These are phyloP conservation scores for Bipolaris sorokiniana DNA, from an alignment of 2,329 filamentous ascomycete genomes.

Conservation along the genomic window DNA sequence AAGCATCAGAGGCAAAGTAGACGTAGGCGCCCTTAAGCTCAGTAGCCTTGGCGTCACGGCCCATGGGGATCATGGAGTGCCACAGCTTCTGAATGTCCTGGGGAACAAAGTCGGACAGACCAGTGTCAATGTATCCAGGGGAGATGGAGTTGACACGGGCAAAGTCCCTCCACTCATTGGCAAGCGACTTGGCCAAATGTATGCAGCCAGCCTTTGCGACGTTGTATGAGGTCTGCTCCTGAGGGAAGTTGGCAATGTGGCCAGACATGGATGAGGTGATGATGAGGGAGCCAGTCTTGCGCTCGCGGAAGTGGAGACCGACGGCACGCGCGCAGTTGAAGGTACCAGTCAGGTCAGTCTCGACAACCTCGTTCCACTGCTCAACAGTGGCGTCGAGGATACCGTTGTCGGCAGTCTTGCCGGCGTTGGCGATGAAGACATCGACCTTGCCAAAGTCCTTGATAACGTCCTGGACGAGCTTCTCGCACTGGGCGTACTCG, in stretches of 20 bases:
- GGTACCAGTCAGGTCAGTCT: conserved; percentile 85
- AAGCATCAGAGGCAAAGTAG: conserved; percentile 80
- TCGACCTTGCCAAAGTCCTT: conserved; percentile 74
- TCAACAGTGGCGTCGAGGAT: conserved; percentile 72
- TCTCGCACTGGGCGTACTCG: conserved; percentile 62
- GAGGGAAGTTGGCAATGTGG: conserved; percentile 82
- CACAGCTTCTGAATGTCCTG: conserved; percentile 74
- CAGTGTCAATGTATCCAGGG: conserved; percentile 72
- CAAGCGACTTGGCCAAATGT: conserved; percentile 67
- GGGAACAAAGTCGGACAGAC: conserved; percentile 68
- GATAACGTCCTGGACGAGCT: conserved; percentile 65
- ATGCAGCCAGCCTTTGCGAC: conserved; percentile 69
- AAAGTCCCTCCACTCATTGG: conserved; percentile 74
- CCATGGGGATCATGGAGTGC: conserved; percentile 82
- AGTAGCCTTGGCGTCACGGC: conserved; percentile 72
- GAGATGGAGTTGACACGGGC: conserved; percentile 72
- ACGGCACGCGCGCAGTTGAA: conserved; percentile 88
- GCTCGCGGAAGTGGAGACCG: conserved; percentile 76
- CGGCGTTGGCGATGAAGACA: conserved; percentile 72
- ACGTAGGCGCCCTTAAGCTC: conserved; percentile 85
- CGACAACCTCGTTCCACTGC: conserved; percentile 78
- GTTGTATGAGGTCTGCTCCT: conserved; percentile 62
- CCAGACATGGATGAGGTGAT: conserved; percentile 79
- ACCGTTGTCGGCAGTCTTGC: conserved; percentile 71
- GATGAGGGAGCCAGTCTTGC: conserved; percentile 68